Conservation (phyloP, 768 basidiomycete species). For the Boletus fagicola region DNA sequence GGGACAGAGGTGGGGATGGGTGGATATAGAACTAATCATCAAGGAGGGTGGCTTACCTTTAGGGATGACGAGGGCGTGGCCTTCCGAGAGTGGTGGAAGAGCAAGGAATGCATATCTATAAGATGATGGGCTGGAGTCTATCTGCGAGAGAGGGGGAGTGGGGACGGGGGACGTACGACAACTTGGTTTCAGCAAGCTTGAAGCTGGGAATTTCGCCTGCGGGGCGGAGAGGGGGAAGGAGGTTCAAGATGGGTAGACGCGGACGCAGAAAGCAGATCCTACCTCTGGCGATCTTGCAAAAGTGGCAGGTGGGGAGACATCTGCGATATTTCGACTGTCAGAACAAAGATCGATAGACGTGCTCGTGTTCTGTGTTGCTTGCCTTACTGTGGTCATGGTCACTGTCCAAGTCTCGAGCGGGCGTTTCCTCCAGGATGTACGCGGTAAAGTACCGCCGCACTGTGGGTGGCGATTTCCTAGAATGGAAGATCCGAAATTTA, state of each 20-base stretch:
- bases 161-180: slow-evolving; percentile 50
- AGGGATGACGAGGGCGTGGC: slow-evolving; percentile 88
- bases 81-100: slow-evolving; percentile 81
- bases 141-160: no score
- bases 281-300: slow-evolving; percentile 95
- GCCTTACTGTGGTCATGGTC: slow-evolving; percentile 13
- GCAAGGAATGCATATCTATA: slow-evolving; percentile 88
- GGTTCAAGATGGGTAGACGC: no score
- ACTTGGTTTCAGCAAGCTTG: slow-evolving; percentile 75
- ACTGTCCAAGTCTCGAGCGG: neutral
- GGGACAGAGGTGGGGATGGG: neutral
- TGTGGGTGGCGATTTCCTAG: neutral
- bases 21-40: neutral
- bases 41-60: slow-evolving; percentile 59
- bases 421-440: no score
- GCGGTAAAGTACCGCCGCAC: no score
- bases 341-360: neutral
- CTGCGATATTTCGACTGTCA: slow-evolving; percentile 30
- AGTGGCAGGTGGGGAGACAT: slow-evolving; percentile 65
- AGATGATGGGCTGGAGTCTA: neutral
- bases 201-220: slow-evolving; percentile 84
- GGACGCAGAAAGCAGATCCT: neutral
- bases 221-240: neutral
- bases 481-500: neutral
- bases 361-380: neutral